Evolutionary conservation across 148 eudicot genomes (phyloP).

Genomic region (Vaccinium myrtillus): DNA sequence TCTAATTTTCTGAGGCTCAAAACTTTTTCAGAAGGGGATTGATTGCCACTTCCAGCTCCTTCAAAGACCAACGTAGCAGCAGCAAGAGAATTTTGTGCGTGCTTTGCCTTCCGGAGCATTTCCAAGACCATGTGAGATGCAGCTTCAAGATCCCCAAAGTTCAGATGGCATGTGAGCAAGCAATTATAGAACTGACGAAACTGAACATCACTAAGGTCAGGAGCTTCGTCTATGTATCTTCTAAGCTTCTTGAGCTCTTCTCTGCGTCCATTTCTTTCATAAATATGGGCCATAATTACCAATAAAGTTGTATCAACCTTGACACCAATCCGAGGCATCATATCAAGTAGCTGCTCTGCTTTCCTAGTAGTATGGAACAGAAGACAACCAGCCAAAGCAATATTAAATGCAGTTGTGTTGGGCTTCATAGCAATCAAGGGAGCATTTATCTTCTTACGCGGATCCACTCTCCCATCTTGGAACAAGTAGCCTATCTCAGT

Average conservation of each 20-base stretch:
- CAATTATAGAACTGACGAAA: conserved; percentile 79
- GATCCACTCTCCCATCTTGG: conserved; percentile 90
- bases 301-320: conserved; percentile 67
- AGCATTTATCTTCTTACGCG: conserved; percentile 80
- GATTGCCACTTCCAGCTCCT: conserved; percentile 24
- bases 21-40: conserved; percentile 17
- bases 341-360: conserved; percentile 87
- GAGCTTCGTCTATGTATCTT: conserved; percentile 77
- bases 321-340: conserved; percentile 82
- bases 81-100: conserved; percentile 78
- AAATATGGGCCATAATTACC: conserved; percentile 75
- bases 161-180: conserved; percentile 76
- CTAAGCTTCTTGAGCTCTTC: conserved; percentile 86
- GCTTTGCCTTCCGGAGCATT: conserved; percentile 84
- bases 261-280: conserved; percentile 82
- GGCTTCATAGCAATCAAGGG: conserved; percentile 91
- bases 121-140: conserved; percentile 81
- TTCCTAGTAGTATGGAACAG: conserved; percentile 68
- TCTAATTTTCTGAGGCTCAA: conserved; percentile 18
- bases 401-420: conserved; percentile 47
- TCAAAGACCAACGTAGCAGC: conserved; percentile 52
- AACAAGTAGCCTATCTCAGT: conserved; percentile 86
- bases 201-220: conserved; percentile 54
- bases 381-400: conserved; percentile 78
- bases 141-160: conserved; percentile 77